phyloP scores from a whole-genome alignment of 495 filamentous ascomycete genomes.

The Penicillium mononematosum region DNA sequence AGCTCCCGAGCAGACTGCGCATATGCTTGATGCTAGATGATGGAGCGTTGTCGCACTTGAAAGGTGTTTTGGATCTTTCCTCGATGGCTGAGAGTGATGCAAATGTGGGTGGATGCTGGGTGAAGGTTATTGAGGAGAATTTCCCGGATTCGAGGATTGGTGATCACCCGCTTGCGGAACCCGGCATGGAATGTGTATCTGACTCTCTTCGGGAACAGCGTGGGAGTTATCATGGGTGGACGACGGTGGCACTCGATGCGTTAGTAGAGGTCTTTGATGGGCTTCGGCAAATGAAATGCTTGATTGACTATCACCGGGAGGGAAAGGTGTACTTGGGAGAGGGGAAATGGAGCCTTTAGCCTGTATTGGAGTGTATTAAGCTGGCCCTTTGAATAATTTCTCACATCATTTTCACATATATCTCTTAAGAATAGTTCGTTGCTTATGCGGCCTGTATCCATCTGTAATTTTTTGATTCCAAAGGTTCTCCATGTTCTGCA shows the following conservation, averaged over 20 bases:
- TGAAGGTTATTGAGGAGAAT: conserved; percentile 38
- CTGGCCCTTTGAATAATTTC: not conserved
- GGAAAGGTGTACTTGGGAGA: conserved; percentile 29
- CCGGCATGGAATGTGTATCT: not conserved
- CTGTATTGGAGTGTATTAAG: not conserved
- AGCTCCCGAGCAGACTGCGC: conserved; percentile 30
- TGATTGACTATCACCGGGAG: conserved; percentile 29
- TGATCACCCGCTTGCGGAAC: conserved; percentile 12
- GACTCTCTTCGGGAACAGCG: conserved; percentile 6
- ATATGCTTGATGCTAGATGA: conserved; percentile 33
- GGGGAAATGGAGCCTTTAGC: conserved; percentile 22
- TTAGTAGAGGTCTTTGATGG: conserved; percentile 35
- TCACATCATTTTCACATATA: too few relatives aligned
- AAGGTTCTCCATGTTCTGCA: too few relatives aligned
- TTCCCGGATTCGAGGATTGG: conserved; percentile 27
- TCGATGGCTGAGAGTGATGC: conserved; percentile 7
- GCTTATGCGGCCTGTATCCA: too few relatives aligned
- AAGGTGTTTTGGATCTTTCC: conserved; percentile 11
- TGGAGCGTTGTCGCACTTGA: conserved; percentile 17
- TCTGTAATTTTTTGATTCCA: too few relatives aligned
- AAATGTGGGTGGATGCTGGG: conserved; percentile 21
- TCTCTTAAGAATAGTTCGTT: too few relatives aligned
- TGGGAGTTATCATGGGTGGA: conserved; percentile 29
- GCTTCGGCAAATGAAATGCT: conserved; percentile 24
- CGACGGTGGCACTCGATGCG: conserved; percentile 28